Base-by-base conservation (phyloP, 805 yeast genomes). In the Myxozyma neotropica region DNA sequence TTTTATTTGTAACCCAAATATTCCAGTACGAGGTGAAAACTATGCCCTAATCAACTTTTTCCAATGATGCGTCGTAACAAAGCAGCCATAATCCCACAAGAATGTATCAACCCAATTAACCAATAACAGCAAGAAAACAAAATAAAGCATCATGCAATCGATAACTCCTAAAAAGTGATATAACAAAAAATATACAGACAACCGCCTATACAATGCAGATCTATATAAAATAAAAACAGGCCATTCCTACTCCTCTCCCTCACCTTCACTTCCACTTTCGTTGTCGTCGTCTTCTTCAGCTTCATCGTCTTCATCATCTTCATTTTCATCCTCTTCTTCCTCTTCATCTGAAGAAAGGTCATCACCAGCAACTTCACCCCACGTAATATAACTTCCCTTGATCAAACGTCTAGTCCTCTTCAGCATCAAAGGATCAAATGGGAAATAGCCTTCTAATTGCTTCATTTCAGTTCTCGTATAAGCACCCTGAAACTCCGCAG, bases 401-500 rank as follows among this genome's bases (percentile, higher is more conserved):
- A 94, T 75, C 35, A 83, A 71, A 40, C 74, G 72, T 67, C 85
- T 83, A 49, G 89, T 81, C 10, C 74, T 74, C 46, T 85, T 87
- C 63, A 93, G 79, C 52, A 88, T 83, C 62, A 94, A 74, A 0
- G 99, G 99, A 76, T 93, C 98, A 72, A 89, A 93, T 12, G 99
- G 99, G 74, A 93, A 93, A 72, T 90, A 93, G n/a, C 94, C 91
- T 72, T 92, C 97, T 53, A 93, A 78, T 69, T 90, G 96, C 66
- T 27, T 44, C 58, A 61, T 54, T 17, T 38, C 50, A 10, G 31
- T 27, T 29, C 40, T 52, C 31, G n/a, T 23, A 17, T 23, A 36
- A 23, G 39, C 40, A 6, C 53, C 57, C 3, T 23, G 42, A 36
- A 47, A 47, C 19, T 43, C 58, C 2, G 33, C 39, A 12, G 40